Base-by-base conservation (phyloP, 2,329 filamentous ascomycete genomes). In the Aspergillus ustus region DNA sequence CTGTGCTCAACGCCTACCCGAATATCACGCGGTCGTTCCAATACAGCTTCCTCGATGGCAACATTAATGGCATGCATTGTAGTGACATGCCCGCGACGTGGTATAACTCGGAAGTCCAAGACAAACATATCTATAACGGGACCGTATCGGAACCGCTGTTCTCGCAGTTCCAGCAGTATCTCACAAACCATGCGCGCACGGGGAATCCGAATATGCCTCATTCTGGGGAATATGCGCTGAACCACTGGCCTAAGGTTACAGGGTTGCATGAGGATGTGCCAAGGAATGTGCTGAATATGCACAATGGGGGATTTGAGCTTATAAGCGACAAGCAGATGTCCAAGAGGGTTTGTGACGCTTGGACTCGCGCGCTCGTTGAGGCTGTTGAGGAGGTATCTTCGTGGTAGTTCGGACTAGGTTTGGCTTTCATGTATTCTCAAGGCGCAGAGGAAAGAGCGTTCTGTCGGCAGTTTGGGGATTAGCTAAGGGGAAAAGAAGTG, bases 111-210 rank as follows among this genome's bases (percentile, higher is more conserved):
- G 2, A 15, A 0, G 1, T 13, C 34, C 34, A 11, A 15, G 11
- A 5, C 11, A 11, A 11, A 15, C 2, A 40, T 15, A 40, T 15
- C 34, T 40, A 40, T 15, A 40, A 13, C 15, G 34, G 34, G 11
- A 40, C 34, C 34, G 34, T 40, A 5, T 40, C 34, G 11, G 34
- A 40, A 17, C 54, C 54, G 17, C 25, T 34, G 20, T 57, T 57
- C 34, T 43, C 17, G 4, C 43, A 49, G 3, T 57, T 29, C 44
- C 54, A 57, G 22, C 40, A n/a, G 28, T 57, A 57, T 57, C n/a
- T 57, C 19, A 57, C 54, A 2, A 57, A 57, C 17, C 54, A 57
- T 57, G 54, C 54, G 7, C 54, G 54, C 19, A 48, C 22, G 7
- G 54, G 54, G 15, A 49, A 57, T 31, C 54, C 54, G 17, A 57